Evolutionary conservation across 345 rosid species (phyloP), one percentile per base, ranked within the genome.

Genomic region (Limnanthes douglasii): DNA sequence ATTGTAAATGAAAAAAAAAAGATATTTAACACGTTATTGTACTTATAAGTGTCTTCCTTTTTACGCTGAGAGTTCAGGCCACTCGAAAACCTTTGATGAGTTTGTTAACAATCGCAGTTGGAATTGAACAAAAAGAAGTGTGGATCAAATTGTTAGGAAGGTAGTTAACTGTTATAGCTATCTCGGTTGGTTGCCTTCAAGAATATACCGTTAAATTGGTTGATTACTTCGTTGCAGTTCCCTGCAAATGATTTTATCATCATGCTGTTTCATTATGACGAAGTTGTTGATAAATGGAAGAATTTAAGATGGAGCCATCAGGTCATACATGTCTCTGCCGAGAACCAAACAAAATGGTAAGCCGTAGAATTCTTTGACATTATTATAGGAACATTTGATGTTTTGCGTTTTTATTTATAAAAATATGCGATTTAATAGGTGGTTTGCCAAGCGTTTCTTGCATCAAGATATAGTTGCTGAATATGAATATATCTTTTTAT

Each of bases 401-500:
- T n/a, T n/a, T n/a, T n/a, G n/a, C n/a, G 34, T 4, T n/a, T n/a
- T n/a, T n/a, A n/a, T 20, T 2, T 11, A 8, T 21, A 11, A 18
- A 12, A 8, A 3, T 29, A 11, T 23, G 32, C 57, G 25, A 18
- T 43, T n/a, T 44, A 20, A 23, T 39, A 88, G 97, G 97, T 88
- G 97, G 97, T 88, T 88, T 50, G 95, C 93, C 3, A 88, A 88
- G 41, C 68, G 97, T 13, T 88, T 88, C 66, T 63, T 88, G 71
- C 95, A 88, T 60, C 97, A 95, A 0, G 83, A 79, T 49, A 74
- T 88, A 17, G 78, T 78, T 30, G 63, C 59, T 5, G 86, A 76
- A 47, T 88, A 88, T 16, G 60, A 72, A 20, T 88, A 76, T 35
- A 48, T 88, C 43, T 83, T 88, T 59, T 86, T 88, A 43, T 88